Percentiles rank a stretch among this genome's conserved stretches.
Evolutionary conservation across 768 basidiomycete genomes (phyloP).

Genomic region (Cubamyces sp.): DNA sequence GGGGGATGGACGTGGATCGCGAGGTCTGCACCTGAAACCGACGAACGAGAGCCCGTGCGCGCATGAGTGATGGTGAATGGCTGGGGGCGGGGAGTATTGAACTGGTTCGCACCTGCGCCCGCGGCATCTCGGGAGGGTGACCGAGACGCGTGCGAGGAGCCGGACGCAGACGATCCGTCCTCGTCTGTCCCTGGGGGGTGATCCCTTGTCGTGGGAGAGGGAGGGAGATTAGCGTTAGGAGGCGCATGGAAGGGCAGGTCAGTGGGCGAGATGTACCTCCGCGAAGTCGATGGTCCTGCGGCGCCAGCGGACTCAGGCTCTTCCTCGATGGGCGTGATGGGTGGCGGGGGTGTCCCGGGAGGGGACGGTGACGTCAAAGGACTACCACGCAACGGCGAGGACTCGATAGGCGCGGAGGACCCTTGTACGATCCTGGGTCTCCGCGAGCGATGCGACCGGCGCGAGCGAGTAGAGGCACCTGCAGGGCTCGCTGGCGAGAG

Average conservation of each 20-base stretch:
- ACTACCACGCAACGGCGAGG: slow-evolving; percentile 69
- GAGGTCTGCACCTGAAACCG: slow-evolving; percentile 60
- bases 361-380: slow-evolving; percentile 46
- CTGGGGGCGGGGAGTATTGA: slow-evolving; percentile 72
- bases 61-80: slow-evolving; percentile 39
- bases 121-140: slow-evolving; percentile 52
- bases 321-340: slow-evolving; percentile 81
- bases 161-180: slow-evolving; percentile 33
- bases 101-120: slow-evolving; percentile 83
- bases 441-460: slow-evolving; percentile 65
- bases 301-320: slow-evolving; percentile 50
- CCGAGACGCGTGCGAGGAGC: slow-evolving; percentile 51
- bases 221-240: slow-evolving; percentile 52
- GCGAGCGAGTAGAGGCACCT: slow-evolving; percentile 52
- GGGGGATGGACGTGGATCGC: slow-evolving; percentile 74
- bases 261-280: slow-evolving; percentile 63
- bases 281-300: slow-evolving; percentile 51
- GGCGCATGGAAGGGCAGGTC: slow-evolving; percentile 64
- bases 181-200: slow-evolving; percentile 36
- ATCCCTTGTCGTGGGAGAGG: slow-evolving; percentile 39
- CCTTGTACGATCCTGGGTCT: slow-evolving; percentile 52
- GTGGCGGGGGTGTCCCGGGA: slow-evolving; percentile 57
- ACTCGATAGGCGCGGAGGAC: slow-evolving; percentile 47
- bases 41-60: slow-evolving; percentile 37
- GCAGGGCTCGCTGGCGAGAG: slow-evolving; percentile 49